Evolutionary conservation across 352 stramenopile genomes (phyloP).

Genomic region (Poterioochromonas sp.): DNA sequence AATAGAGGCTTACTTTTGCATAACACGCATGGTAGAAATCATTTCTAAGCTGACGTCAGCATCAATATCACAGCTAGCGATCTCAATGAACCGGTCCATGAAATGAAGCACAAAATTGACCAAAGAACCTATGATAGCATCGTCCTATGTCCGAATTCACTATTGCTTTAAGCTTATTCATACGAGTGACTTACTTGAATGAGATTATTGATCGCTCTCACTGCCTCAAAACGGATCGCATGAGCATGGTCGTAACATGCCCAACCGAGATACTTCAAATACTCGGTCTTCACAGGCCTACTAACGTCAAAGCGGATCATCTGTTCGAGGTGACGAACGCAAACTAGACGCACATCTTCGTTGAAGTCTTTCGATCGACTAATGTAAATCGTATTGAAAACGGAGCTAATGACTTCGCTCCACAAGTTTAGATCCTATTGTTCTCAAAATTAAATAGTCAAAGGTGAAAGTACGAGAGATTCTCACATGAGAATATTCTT

Average conservation of each 20-base stretch:
- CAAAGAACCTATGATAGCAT: background rate
- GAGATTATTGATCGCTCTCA: background rate
- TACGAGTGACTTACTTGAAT: background rate
- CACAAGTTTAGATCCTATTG: background rate
- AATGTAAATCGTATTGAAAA: constrained; percentile 1
- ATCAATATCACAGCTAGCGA: background rate
- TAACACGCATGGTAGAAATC: background rate
- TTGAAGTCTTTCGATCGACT: background rate
- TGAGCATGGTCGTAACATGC: background rate
- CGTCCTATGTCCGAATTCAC: background rate
- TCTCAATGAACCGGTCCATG: background rate
- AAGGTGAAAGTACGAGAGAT: background rate
- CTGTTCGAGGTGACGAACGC: background rate
- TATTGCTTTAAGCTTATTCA: background rate
- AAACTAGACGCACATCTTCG: background rate
- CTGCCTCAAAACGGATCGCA: background rate
- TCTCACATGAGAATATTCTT: background rate
- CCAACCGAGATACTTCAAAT: constrained; percentile 18
- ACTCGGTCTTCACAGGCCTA: background rate
- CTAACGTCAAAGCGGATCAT: background rate
- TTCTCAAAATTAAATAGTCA: background rate
- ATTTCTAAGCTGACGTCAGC: background rate
- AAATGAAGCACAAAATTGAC: background rate
- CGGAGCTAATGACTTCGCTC: background rate
- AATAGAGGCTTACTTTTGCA: background rate